Base-by-base conservation (phyloP, 1,139 yeast species). In the Lodderomyces elongisporus region DNA sequence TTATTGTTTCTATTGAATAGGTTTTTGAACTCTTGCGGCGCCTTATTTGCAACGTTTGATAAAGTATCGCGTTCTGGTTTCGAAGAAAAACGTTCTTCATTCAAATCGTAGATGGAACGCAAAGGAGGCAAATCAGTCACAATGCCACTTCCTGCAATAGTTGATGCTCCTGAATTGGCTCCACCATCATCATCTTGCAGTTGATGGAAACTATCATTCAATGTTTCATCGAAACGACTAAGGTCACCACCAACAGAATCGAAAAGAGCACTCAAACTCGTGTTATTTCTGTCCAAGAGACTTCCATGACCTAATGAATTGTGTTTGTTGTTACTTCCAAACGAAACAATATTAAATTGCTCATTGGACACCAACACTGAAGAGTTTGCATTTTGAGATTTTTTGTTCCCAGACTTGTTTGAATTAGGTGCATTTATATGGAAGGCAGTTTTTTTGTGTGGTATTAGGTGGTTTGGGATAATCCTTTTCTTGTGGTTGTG, bases 101-200 rank as follows among this genome's bases (percentile, higher is more conserved):
- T 70, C 40, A 76, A 63, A 39, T 79, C 87, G 43, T 71, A 72
- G 16, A 79, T 62, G 1, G 85, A 77, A 38, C 73, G 60, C 4
- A 67, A 54, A 0, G 87, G 88, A n/a, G 85, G 85, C 30, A 63
- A 77, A 23, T 28, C 36, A 10, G 17, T 21, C 13, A 25, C n/a
- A 18, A 18, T 18, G 7, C 14, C 14, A 3, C 18, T 25, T 13
- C 30, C 62, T 68, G 29, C 51, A 57, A 28, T 43, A 42, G 29
- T 46, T 52, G 33, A 47, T 48, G 27, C 51, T 42, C 21, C 56
- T 13, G 34, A 17, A 30, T 26, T 20, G 21, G 18, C 32, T 14
- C 12, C 32, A 25, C 30, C 31, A 17, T 20, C 27, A 28, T 60
- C 66, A 32, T 60, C 40, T n/a, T n/a, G n/a, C n/a, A n/a, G n/a